phyloP scores from a whole-genome alignment of 2,329 filamentous ascomycete genomes.

The Fusarium dimerum region DNA sequence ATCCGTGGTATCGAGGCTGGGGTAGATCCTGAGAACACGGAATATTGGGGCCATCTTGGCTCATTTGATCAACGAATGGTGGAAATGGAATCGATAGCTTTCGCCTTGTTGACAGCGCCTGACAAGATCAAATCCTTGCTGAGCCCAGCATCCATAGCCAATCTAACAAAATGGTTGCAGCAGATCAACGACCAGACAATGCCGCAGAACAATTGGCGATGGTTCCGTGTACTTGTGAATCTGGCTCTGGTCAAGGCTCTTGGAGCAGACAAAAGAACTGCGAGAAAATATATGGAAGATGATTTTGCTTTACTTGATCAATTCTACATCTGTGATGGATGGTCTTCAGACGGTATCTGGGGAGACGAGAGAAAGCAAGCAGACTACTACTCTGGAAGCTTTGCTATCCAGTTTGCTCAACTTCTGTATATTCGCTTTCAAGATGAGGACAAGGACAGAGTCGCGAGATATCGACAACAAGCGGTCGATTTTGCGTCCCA shows the following conservation, averaged over 20 bases:
- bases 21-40: slow-evolving; percentile 31
- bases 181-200: slow-evolving; percentile 44
- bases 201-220: slow-evolving; percentile 50
- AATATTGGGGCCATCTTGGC: slow-evolving; percentile 49
- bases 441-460: slow-evolving; percentile 39
- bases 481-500: slow-evolving; percentile 41
- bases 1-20: slow-evolving; percentile 33
- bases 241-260: slow-evolving; percentile 43
- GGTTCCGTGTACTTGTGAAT: slow-evolving; percentile 51
- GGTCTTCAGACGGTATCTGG: slow-evolving; percentile 48
- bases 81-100: slow-evolving; percentile 51
- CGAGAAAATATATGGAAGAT: slow-evolving; percentile 36
- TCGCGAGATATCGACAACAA: slow-evolving; percentile 36
- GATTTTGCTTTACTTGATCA: slow-evolving; percentile 45
- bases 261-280: slow-evolving; percentile 33
- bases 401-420: slow-evolving; percentile 52
- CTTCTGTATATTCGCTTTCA: slow-evolving; percentile 46
- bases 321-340: slow-evolving; percentile 46
- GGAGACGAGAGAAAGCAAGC: slow-evolving; percentile 37
- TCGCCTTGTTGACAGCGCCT: slow-evolving; percentile 45
- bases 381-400: slow-evolving; percentile 54
- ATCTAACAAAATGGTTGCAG: slow-evolving; percentile 42
- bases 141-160: slow-evolving; percentile 26
- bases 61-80: slow-evolving; percentile 53
- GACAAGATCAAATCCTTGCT: slow-evolving; percentile 27